Percentiles rank a stretch among this genome's conserved stretches.
Conservation (phyloP, 495 filamentous ascomycete species). For the Margaritispora aquatica region DNA sequence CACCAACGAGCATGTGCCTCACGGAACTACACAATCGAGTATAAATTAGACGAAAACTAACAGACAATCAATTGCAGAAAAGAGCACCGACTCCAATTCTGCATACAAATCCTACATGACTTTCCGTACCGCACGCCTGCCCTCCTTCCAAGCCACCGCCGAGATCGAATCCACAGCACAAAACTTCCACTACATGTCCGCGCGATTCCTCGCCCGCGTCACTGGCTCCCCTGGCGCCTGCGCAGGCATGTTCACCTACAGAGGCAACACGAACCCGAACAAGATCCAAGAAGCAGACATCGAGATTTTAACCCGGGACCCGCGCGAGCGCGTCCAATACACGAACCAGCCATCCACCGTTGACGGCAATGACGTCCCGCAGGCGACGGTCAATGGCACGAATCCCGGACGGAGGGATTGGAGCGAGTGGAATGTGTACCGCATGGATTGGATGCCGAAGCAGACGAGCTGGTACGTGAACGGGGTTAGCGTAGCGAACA, state of each 20-base stretch:
- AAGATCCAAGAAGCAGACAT: constrained; percentile 68
- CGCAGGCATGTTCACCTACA: constrained; percentile 67
- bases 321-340: constrained; percentile 51
- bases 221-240: constrained; percentile 52
- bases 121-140: constrained; percentile 52
- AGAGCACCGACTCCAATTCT: constrained; percentile 23
- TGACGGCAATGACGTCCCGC: constrained; percentile 36
- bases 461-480: constrained; percentile 65
- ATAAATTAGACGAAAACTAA: too few species aligned
- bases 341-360: constrained; percentile 62
- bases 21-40: too few species aligned
- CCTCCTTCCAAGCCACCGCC: constrained; percentile 51
- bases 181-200: constrained; percentile 52
- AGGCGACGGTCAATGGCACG: constrained; percentile 41
- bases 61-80: constrained; percentile 27
- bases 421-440: constrained; percentile 64
- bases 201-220: constrained; percentile 54
- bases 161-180: constrained; percentile 54
- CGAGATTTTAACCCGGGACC: constrained; percentile 62
- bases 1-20: too few species aligned
- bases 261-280: constrained; percentile 29
- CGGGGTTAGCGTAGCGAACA: constrained; percentile 46
- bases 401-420: constrained; percentile 44
- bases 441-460: constrained; percentile 63
- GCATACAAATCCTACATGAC: constrained; percentile 48